Evolutionary conservation across 2,329 filamentous ascomycete genomes (phyloP).

Genomic region (Alternaria brassicicola): DNA sequence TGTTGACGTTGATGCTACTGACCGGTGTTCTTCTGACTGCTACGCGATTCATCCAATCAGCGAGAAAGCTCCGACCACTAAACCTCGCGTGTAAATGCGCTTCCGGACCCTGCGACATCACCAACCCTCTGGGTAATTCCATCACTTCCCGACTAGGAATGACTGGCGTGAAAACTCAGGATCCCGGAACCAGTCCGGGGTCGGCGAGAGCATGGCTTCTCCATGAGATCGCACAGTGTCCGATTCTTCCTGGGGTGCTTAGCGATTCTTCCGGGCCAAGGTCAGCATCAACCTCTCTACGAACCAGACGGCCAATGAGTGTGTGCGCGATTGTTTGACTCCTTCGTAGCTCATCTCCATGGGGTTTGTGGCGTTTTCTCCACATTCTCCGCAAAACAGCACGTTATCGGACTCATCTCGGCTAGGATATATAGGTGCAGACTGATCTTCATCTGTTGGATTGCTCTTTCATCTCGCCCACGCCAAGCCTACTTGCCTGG

Average conservation of each 20-base stretch:
- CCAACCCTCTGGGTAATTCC: conserved; percentile 9
- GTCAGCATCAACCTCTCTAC: conserved; percentile 3
- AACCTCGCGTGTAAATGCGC: conserved; percentile 20
- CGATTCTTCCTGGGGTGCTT: neutral
- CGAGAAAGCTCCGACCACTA: neutral
- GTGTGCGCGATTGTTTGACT: neutral
- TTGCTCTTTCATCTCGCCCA: neutral
- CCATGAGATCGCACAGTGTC: conserved; percentile 2
- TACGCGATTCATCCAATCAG: conserved; percentile 12
- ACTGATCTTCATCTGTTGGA: conserved; percentile 4
- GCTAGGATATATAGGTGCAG: conserved; percentile 17
- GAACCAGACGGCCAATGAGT: conserved; percentile 3
- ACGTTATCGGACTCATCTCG: conserved; percentile 5
- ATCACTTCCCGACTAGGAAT: conserved; percentile 8
- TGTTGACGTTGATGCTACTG: conserved; percentile 1
- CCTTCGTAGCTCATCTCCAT: conserved; percentile 16
- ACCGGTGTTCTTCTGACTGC: conserved; percentile 5
- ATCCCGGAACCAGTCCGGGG: neutral
- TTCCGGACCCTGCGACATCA: conserved; percentile 12
- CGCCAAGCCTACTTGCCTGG: conserved; percentile 4
- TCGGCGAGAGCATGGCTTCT: neutral
- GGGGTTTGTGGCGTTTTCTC: conserved; percentile 32
- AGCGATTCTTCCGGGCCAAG: conserved; percentile 14
- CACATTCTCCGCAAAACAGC: conserved; percentile 19
- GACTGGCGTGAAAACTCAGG: conserved; percentile 1